A percentile compares a stretch with the other conserved stretches of the same genome.
Conservation (phyloP, 192 early-diverging fungal genomes). For the Entophlyctis luteolus region DNA sequence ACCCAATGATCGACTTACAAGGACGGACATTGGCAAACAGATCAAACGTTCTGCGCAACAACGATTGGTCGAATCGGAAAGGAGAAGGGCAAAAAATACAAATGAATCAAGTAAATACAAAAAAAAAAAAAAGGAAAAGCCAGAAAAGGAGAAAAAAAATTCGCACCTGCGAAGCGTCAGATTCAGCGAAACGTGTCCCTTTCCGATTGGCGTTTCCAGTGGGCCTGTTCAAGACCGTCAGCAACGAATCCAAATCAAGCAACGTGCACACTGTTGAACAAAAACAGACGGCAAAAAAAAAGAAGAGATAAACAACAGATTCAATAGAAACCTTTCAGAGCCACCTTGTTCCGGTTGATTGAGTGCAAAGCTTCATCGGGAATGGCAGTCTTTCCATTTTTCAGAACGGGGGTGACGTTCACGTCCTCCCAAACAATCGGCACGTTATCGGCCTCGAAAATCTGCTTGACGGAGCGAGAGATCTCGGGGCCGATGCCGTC, state of each 20-base stretch:
- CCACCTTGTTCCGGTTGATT: constrained; percentile 93
- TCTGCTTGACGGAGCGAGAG: constrained; percentile 82
- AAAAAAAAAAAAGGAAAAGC: not conserved
- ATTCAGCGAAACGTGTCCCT: constrained; percentile 95
- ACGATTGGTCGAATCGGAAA: no score
- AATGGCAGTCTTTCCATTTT: constrained; percentile 88
- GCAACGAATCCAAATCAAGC: not conserved
- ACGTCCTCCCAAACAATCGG: constrained; percentile 97
- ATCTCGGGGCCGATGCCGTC: constrained; percentile 99
- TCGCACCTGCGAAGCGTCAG: constrained; percentile 53
- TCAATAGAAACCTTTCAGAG: constrained; percentile 93
- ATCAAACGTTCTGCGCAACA: constrained; percentile 89
- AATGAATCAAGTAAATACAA: no score
- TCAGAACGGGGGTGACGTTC: constrained; percentile 87
- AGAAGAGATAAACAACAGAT: no score
- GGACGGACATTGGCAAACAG: constrained; percentile 98
- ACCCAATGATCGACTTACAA: constrained; percentile 94
- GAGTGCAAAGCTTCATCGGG: constrained; percentile 87
- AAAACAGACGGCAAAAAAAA: not conserved
- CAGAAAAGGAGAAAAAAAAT: no score
- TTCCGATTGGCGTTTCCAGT: constrained; percentile 96
- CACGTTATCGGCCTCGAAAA: constrained; percentile 85
- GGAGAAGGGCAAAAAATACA: no score
- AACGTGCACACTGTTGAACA: not conserved
- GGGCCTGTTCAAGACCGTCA: constrained; percentile 50